Evolutionary conservation across 176 grass and related monocot species (phyloP), one percentile per base, ranked within the genome.

Genomic region (Dactylis glomerata): DNA sequence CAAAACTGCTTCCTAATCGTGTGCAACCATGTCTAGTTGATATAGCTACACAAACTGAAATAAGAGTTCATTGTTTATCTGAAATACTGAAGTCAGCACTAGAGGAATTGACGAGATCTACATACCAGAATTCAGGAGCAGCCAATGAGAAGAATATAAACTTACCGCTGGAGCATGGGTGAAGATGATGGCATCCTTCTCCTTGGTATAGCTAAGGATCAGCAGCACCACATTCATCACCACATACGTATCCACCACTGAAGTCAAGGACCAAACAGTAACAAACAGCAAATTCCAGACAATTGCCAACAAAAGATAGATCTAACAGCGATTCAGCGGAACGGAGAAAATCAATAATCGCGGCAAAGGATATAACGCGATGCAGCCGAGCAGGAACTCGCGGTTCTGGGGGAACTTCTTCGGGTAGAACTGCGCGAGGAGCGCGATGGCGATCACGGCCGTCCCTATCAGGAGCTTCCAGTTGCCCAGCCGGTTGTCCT

Each of bases 381-480:
- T 99, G 93, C 96, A 96, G 17, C 58, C 81, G 27, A 99, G 83
- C 73, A 99, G 91, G 73, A 99, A 90, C 42, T 96, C 89, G 81
- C 88, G 88, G 81, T 99, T 99, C 80, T 98, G 89, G 3, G 93
- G 96, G 62, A 99, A 99, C 88, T 99, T 99, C 89, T 99, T 99
- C 6, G 91, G 93, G 88, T 99, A 99, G 86, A 99, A 99, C 79
- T 99, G 96, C 20, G 96, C 93, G 37, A 96, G 76, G 22, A 99
- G 90, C 0, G 93, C 96, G 84, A 99, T 88, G 69, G 83, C 91
- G 67, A 99, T 99, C 79, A 99, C 85, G 66, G 86, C 82, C 26
- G 89, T 77, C 42, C 96, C 96, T 7, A 96, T 96, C 51, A 86
- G 57, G 84, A 99, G 87, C 81, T 84, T 99, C 73, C 87, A 75